phyloP scores from a whole-genome alignment of 2,329 filamentous ascomycete species.

The Zasmidium angulare region DNA sequence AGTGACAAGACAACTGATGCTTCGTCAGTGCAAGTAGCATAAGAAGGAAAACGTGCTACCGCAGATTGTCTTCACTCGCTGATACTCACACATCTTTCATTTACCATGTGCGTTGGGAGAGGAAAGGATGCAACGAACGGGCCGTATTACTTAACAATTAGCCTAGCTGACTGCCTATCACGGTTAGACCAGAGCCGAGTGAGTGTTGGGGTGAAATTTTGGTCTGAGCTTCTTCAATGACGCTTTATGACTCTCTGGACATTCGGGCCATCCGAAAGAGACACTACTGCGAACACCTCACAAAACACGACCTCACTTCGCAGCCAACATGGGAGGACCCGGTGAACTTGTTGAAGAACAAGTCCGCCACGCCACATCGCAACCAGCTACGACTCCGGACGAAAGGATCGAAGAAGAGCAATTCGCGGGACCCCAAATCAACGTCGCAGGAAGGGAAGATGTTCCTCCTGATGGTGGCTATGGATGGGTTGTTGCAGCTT shows the following conservation, averaged over 20 bases:
- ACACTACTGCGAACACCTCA: neutral
- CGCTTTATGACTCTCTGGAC: neutral
- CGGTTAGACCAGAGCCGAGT: neutral
- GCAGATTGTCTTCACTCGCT: too few relatives aligned
- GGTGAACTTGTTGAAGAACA: neutral
- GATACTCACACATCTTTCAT: too few relatives aligned
- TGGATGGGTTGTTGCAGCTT: constrained; percentile 52
- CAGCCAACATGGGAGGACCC: too few relatives aligned
- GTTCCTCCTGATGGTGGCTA: constrained; percentile 61
- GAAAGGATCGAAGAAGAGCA: constrained; percentile 9
- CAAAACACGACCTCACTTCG: too few relatives aligned
- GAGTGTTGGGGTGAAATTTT: neutral
- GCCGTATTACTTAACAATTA: neutral
- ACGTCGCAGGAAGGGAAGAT: constrained; percentile 31
- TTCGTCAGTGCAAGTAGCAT: too few relatives aligned
- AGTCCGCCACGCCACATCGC: neutral
- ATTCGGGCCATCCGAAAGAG: neutral
- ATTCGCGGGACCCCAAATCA: constrained; percentile 13
- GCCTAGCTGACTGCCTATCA: neutral
- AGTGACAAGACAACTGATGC: too few relatives aligned
- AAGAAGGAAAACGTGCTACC: too few relatives aligned
- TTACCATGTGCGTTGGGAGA: neutral
- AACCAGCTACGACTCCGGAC: neutral
- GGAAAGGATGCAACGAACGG: neutral
- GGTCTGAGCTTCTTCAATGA: neutral